phyloP scores from a whole-genome alignment of 2,329 filamentous ascomycete species.

The Aspergillus oerlinghausenensis region DNA sequence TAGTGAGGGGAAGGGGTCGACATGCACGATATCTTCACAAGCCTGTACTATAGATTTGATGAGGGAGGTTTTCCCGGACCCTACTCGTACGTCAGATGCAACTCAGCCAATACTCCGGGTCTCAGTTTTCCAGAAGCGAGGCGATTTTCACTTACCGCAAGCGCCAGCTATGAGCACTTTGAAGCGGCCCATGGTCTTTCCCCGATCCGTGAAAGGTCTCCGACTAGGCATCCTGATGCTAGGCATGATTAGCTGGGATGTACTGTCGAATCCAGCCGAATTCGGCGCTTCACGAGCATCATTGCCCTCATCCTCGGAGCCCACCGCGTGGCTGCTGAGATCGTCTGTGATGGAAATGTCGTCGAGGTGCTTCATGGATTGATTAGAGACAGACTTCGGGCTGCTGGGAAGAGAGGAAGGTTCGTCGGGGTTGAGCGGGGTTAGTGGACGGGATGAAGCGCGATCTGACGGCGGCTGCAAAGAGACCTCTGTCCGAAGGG shows the following conservation, averaged over 20 bases:
- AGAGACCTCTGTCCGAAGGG: constrained; percentile 17
- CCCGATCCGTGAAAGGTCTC: constrained; percentile 82
- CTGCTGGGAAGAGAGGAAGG: constrained; percentile 52
- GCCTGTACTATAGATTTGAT: constrained; percentile 82
- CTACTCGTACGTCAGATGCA: constrained; percentile 40
- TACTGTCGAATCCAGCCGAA: constrained; percentile 30
- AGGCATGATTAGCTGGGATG: constrained; percentile 91
- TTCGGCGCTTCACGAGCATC: constrained; percentile 23
- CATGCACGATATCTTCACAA: constrained; percentile 89
- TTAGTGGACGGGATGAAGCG: constrained; percentile 40
- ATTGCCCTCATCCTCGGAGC: constrained; percentile 54
- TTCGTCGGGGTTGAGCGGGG: constrained; percentile 46
- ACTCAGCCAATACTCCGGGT: background rate
- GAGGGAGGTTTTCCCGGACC: constrained; percentile 81
- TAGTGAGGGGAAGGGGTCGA: constrained; percentile 57
- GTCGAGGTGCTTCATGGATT: constrained; percentile 56
- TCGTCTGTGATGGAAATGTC: constrained; percentile 54
- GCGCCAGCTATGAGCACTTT: constrained; percentile 85
- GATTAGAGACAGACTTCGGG: constrained; percentile 56
- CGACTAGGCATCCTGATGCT: constrained; percentile 87
- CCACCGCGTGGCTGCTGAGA: constrained; percentile 50
- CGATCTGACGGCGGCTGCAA: constrained; percentile 18
- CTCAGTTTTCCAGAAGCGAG: background rate
- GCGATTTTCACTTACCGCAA: constrained; percentile 52
- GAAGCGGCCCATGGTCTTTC: constrained; percentile 76